Evolutionary conservation across 768 basidiomycete species (phyloP).

Genomic region (Mycena amicta): DNA sequence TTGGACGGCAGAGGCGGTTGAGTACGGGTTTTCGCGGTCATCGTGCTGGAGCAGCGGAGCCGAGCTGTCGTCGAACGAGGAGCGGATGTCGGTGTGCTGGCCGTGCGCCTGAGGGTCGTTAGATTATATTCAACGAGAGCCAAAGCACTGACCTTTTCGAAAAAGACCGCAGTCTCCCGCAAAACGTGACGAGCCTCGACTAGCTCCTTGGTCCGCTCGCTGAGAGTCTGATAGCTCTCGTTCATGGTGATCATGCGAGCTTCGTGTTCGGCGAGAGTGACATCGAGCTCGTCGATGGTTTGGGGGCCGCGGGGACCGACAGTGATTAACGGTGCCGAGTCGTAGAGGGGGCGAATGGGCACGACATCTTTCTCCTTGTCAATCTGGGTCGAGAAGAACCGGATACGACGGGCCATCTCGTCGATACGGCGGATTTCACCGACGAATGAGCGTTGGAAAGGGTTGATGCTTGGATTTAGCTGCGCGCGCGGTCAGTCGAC

Average conservation of each 20-base stretch:
- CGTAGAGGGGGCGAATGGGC: constrained; percentile 81
- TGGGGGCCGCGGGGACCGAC: constrained; percentile 92
- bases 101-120: constrained; percentile 62
- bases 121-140: background rate
- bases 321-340: constrained; percentile 84
- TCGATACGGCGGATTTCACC: constrained; percentile 94
- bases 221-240: constrained; percentile 84
- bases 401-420: constrained; percentile 93
- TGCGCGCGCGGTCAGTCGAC: constrained; percentile 34
- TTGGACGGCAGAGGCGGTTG: constrained; percentile 45
- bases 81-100: constrained; percentile 77
- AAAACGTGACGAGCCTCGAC: constrained; percentile 92
- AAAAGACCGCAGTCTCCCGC: constrained; percentile 94
- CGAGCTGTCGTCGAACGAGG: constrained; percentile 89
- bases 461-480: constrained; percentile 94
- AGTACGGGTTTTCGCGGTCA: constrained; percentile 73
- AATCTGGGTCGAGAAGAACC: constrained; percentile 87
- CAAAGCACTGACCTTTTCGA: constrained; percentile 59
- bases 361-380: constrained; percentile 82
- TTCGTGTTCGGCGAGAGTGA: constrained; percentile 86
- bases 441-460: constrained; percentile 98
- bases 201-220: constrained; percentile 82
- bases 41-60: constrained; percentile 91
- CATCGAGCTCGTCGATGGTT: constrained; percentile 90
- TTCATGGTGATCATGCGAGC: constrained; percentile 87